Conservation (phyloP, 148 eudicot species). For the Vaccinium darrowii region DNA sequence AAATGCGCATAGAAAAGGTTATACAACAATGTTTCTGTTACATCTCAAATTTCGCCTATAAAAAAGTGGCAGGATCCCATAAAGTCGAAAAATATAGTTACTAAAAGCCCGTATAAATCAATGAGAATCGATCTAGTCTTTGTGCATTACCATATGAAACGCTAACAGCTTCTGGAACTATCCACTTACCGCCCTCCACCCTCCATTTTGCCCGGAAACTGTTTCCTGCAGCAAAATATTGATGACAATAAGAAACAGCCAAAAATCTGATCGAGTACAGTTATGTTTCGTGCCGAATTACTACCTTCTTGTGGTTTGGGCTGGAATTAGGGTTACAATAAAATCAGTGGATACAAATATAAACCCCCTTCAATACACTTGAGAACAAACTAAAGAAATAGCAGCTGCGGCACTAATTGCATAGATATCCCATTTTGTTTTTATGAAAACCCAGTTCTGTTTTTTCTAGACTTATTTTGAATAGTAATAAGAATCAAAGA, state of each 20-base stretch:
- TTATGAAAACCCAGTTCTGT: neutral
- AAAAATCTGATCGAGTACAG: neutral
- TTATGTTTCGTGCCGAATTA: neutral
- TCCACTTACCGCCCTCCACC: no score
- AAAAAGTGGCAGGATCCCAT: neutral
- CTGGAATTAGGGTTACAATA: neutral
- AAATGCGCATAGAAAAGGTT: neutral
- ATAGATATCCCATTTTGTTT: neutral
- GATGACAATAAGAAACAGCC: neutral
- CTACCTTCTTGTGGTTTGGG: neutral
- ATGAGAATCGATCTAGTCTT: neutral
- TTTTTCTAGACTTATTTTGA: neutral
- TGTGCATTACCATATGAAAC: conserved; percentile 4
- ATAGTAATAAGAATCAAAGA: no score
- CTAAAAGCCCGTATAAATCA: neutral
- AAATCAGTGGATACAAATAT: neutral
- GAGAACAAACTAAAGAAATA: neutral
- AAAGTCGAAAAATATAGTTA: no score
- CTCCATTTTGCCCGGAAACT: conserved; percentile 3
- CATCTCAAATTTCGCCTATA: neutral
- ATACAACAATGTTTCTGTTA: neutral
- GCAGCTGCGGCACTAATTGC: neutral
- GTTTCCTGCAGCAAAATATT: conserved; percentile 19
- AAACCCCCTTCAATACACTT: neutral
- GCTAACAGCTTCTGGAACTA: conserved; percentile 12